Base-by-base conservation (phyloP, 768 basidiomycete species). In the Rhodotorula taiwanensis region DNA sequence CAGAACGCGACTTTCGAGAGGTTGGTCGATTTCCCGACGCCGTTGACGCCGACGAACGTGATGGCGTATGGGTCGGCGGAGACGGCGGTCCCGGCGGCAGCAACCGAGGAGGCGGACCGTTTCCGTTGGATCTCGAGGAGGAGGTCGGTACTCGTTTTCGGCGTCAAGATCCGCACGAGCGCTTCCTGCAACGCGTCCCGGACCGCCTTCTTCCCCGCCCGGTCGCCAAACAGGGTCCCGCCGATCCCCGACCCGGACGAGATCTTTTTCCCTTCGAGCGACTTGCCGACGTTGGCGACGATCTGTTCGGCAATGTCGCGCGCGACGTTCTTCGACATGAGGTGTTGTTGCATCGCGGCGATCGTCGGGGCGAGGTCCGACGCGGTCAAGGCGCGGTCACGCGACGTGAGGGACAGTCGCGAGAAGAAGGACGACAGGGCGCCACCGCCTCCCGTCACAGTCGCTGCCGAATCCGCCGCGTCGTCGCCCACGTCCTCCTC, bases 261-360 rank as follows among this genome's bases (percentile, higher is more conserved):
- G 25, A 57, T 60, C 25, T 89, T 92, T 77, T 88, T 90, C 10
- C 95, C 95, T 16, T 92, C 81, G 36, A 99, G 80, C 47, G 82
- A 83, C 72, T 89, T 84, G 1, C 89, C 90, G n/a, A 99, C 91
- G 10, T 88, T 84, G 74, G 94, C 91, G 72, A 92, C 94, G 16
- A 99, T 83, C 75, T 92, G 90, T 65, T 93, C 90, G 18, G 93
- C 81, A 66, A 98, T 97, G 62, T 93, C 91, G 76, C 84, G 88
- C 7, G 95, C 95, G 8, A 99, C 95, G 72, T 99, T 99, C 80
- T 98, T 98, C 78, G 87, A 84, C 92, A 97, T 97, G 49, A 99
- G 80, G 76, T 97, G 94, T 64, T 93, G 89, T 75, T 94, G 92
- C 92, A 98, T 98, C 23, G 84, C 88, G 54, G 86, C 86, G 49